A percentile compares a stretch with the other conserved stretches of the same genome.
Conservation (phyloP, 2,329 filamentous ascomycete species). For the Elsinoe fawcettii region DNA sequence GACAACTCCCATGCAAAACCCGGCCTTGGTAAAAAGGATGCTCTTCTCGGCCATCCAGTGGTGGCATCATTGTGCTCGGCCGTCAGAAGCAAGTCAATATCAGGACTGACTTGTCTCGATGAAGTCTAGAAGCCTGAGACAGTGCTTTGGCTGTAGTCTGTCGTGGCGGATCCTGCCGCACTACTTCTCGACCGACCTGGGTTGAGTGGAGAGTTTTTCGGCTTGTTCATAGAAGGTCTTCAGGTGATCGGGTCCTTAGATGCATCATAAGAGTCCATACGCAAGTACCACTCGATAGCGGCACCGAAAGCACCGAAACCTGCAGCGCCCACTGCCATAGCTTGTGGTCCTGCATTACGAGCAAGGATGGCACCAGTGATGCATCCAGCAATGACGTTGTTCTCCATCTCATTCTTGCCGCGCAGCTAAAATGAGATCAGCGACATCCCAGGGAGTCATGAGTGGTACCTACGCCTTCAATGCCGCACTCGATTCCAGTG, state of each 20-base stretch:
- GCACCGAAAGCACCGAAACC: slow-evolving; percentile 91
- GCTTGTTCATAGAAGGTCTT: slow-evolving; percentile 4
- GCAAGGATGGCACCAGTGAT: slow-evolving; percentile 85
- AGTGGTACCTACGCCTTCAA: slow-evolving; percentile 57
- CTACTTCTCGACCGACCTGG: background rate
- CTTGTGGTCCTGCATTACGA: slow-evolving; percentile 79
- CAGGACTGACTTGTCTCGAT: too few species aligned
- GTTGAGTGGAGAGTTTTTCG: slow-evolving; percentile 3
- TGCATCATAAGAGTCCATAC: slow-evolving; percentile 50
- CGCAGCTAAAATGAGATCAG: slow-evolving; percentile 42
- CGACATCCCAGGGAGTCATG: too few species aligned
- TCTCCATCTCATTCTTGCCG: slow-evolving; percentile 87
- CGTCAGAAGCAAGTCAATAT: too few species aligned
- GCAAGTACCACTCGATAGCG: slow-evolving; percentile 88
- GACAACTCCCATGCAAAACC: too few species aligned
- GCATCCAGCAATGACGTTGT: slow-evolving; percentile 81
- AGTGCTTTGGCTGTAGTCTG: background rate
- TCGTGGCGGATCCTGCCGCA: background rate
- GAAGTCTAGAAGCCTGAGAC: too few species aligned
- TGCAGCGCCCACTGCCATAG: slow-evolving; percentile 75
- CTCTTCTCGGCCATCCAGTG: background rate
- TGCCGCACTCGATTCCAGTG: slow-evolving; percentile 87
- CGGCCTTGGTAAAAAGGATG: too few species aligned
- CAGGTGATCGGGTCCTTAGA: slow-evolving; percentile 32
- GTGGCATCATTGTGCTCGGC: background rate